Evolutionary conservation across 768 basidiomycete species (phyloP).

Genomic region (Tricholoma bakamatsutake): DNA sequence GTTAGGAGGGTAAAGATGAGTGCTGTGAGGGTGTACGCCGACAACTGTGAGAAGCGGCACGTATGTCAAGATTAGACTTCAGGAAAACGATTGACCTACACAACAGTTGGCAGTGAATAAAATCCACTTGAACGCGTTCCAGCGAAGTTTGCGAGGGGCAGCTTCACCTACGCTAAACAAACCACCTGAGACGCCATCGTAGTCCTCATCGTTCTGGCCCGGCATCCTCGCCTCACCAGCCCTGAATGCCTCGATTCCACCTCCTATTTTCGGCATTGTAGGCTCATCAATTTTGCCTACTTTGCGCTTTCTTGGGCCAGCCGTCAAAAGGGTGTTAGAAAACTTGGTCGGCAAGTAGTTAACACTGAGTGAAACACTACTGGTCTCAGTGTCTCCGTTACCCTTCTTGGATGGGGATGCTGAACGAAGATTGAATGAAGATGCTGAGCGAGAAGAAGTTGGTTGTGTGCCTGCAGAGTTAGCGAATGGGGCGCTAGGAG

Average conservation of each 20-base stretch:
- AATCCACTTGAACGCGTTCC: conserved; percentile 81
- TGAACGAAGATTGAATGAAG: not conserved
- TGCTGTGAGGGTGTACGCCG: conserved; percentile 52
- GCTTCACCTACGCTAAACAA: conserved; percentile 36
- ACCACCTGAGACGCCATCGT: conserved; percentile 37
- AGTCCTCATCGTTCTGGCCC: conserved; percentile 46
- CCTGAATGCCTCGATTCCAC: conserved; percentile 64
- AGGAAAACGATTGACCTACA: too few relatives aligned
- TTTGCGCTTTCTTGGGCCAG: conserved; percentile 35
- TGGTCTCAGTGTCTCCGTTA: conserved; percentile 6
- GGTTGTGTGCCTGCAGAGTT: conserved; percentile 4
- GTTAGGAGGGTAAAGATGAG: conserved; percentile 65
- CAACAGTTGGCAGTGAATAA: conserved; percentile 54
- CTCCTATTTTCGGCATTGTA: conserved; percentile 53
- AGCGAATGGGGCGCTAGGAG: conserved; percentile 13
- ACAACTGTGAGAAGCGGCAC: conserved; percentile 27
- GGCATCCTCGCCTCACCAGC: conserved; percentile 49
- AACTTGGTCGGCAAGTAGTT: conserved; percentile 76
- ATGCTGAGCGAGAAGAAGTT: not conserved
- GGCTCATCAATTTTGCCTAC: conserved; percentile 21
- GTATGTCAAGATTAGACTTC: too few relatives aligned
- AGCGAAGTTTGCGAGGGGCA: conserved; percentile 44
- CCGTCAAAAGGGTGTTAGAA: conserved; percentile 38
- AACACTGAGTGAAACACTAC: conserved; percentile 39
- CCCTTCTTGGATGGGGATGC: conserved; percentile 7